phyloP scores from a whole-genome alignment of 805 yeast species.

The Grigorovia humatica region DNA sequence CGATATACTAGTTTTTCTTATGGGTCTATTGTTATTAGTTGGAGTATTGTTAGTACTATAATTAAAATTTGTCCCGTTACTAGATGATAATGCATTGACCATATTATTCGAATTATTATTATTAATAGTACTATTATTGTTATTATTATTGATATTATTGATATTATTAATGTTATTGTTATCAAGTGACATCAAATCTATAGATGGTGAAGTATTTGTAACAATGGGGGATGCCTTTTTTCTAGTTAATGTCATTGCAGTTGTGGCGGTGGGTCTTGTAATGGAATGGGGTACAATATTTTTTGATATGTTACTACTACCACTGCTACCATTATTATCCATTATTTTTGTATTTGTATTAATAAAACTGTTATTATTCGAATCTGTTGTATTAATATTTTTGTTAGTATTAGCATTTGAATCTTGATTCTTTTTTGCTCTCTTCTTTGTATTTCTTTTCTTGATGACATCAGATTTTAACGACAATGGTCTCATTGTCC shows the following conservation, averaged over 20 bases:
- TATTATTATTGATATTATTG: background rate
- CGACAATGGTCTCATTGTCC: constrained; percentile 88
- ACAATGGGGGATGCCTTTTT: constrained; percentile 2
- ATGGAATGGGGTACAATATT: constrained; percentile 8
- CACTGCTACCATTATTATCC: background rate
- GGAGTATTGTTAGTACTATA: background rate
- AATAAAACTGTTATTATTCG: background rate
- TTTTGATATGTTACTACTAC: constrained; percentile 5
- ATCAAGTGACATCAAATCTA: background rate
- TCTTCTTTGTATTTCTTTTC: constrained; percentile 55
- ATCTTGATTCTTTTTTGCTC: constrained; percentile 33
- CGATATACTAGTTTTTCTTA: constrained; percentile 24
- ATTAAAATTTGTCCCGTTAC: background rate
- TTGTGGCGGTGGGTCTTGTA: constrained; percentile 8
- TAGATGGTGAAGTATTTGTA: constrained; percentile 1
- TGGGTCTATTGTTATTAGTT: constrained; percentile 1
- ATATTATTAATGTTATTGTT: background rate
- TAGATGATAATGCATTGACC: background rate
- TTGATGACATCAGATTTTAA: constrained; percentile 87
- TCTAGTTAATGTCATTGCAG: constrained; percentile 5
- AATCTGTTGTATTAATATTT: background rate
- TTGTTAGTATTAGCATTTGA: background rate
- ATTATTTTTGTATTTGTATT: background rate
- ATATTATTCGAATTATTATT: background rate
- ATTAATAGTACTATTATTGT: no score